Evolutionary conservation across 805 yeast species (phyloP).

Genomic region (Komagataella populi): DNA sequence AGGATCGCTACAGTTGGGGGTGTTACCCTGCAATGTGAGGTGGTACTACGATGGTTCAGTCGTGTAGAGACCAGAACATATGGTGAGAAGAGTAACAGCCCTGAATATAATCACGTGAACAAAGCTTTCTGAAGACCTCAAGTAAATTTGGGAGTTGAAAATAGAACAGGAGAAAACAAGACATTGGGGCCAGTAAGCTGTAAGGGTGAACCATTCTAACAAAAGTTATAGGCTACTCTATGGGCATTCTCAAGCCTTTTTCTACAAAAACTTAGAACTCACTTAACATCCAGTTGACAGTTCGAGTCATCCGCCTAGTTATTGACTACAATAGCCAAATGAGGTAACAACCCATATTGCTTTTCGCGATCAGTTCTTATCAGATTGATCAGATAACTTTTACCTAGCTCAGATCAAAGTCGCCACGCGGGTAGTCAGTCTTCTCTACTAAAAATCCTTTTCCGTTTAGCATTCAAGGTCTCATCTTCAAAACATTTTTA

Average conservation of each 20-base stretch:
- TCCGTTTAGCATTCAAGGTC: background rate
- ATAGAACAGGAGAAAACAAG: background rate
- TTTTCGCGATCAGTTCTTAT: background rate
- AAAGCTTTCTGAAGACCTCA: background rate
- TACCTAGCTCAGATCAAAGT: background rate
- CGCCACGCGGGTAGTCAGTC: background rate
- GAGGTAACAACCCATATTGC: background rate
- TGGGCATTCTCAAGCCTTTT: no score
- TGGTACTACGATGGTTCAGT: background rate
- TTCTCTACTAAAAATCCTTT: background rate
- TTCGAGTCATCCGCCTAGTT: background rate
- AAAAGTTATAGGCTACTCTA: background rate
- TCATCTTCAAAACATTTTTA: background rate
- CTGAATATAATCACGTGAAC: background rate
- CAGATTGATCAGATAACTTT: background rate
- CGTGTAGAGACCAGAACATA: background rate
- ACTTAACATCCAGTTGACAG: background rate
- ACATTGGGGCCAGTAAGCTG: background rate
- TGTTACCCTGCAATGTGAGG: background rate
- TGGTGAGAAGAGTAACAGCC: background rate
- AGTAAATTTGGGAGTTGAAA: no score
- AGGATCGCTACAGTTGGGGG: background rate
- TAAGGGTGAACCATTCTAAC: background rate
- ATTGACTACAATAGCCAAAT: background rate
- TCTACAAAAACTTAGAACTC: no score